Percentiles rank a stretch among this genome's conserved stretches.
These are phyloP conservation scores for Gryganskiella cystojenkinii DNA, from an alignment of 192 early-diverging fungal species.

Conservation along the genomic window DNA sequence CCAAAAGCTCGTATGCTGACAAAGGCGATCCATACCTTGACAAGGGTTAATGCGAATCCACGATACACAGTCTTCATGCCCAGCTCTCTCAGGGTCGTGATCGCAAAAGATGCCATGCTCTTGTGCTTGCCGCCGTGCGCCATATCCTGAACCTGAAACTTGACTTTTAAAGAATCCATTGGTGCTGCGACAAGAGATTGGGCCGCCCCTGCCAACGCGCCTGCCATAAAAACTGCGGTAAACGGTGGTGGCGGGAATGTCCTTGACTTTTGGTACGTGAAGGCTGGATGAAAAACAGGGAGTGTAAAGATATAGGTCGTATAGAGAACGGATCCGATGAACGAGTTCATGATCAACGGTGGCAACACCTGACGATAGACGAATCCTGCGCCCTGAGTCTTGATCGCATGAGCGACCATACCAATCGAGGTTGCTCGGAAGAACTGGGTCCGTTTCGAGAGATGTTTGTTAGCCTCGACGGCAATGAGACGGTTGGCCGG, in stretches of 20 bases:
- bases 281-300: slow-evolving; percentile 61
- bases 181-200: slow-evolving; percentile 80
- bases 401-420: slow-evolving; percentile 76
- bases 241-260: slow-evolving; percentile 65
- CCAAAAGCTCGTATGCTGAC: neutral
- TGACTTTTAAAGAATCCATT: slow-evolving; percentile 75
- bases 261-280: slow-evolving; percentile 54
- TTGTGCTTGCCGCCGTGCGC: slow-evolving; percentile 77
- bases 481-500: slow-evolving; percentile 29
- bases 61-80: slow-evolving; percentile 65
- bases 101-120: slow-evolving; percentile 75
- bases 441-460: slow-evolving; percentile 35
- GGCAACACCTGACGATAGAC: slow-evolving; percentile 77
- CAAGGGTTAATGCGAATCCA: slow-evolving; percentile 62
- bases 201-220: slow-evolving; percentile 76
- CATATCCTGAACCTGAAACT: slow-evolving; percentile 81
- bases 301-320: slow-evolving; percentile 76
- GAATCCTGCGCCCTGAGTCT: slow-evolving; percentile 70
- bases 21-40: slow-evolving; percentile 45
- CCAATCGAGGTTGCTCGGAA: slow-evolving; percentile 78
- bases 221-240: slow-evolving; percentile 61
- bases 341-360: slow-evolving; percentile 78
- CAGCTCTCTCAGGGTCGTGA: slow-evolving; percentile 64
- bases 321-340: slow-evolving; percentile 79
- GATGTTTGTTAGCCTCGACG: slow-evolving; percentile 10